Evolutionary conservation across 805 yeast species (phyloP).

Genomic region (Saturnispora serradocipensis): DNA sequence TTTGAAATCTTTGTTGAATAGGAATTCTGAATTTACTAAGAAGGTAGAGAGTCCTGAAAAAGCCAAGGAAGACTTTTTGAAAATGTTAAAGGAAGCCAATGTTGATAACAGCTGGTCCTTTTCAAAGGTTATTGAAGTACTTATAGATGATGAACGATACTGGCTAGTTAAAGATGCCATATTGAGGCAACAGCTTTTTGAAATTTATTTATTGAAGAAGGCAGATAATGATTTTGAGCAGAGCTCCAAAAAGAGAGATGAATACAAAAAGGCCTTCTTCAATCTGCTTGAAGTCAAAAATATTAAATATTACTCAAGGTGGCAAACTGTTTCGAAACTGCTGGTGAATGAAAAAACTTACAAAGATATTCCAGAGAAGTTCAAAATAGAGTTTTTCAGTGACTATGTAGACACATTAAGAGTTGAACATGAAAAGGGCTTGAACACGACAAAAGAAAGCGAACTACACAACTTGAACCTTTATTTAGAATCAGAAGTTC

Average conservation of each 20-base stretch:
- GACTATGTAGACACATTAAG: slow-evolving; percentile 39
- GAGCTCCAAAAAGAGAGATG: slow-evolving; percentile 43
- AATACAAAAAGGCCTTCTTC: slow-evolving; percentile 46
- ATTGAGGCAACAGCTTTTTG: slow-evolving; percentile 51
- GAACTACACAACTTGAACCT: slow-evolving; percentile 46
- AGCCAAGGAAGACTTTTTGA: slow-evolving; percentile 34
- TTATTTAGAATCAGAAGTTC: slow-evolving; percentile 29
- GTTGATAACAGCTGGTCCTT: slow-evolving; percentile 77
- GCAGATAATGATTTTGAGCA: slow-evolving; percentile 42
- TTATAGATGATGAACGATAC: slow-evolving; percentile 52
- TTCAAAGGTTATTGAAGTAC: slow-evolving; percentile 48
- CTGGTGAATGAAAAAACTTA: slow-evolving; percentile 62
- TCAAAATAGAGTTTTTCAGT: slow-evolving; percentile 45
- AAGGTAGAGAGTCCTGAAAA: neutral
- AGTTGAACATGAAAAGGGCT: slow-evolving; percentile 21
- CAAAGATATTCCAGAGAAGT: slow-evolving; percentile 47
- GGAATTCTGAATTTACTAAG: slow-evolving; percentile 5
- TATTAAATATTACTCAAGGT: slow-evolving; percentile 49
- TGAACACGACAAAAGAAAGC: slow-evolving; percentile 29
- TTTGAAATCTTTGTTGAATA: slow-evolving; percentile 4
- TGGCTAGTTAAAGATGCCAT: slow-evolving; percentile 60
- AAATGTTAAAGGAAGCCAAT: slow-evolving; percentile 42
- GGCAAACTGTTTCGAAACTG: slow-evolving; percentile 48
- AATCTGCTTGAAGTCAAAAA: slow-evolving; percentile 36
- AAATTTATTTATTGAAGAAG: slow-evolving; percentile 48